Evolutionary conservation across 2,329 filamentous ascomycete species (phyloP), one percentile per base, ranked within the genome.

Genomic region (Apiospora kogelbergensis): DNA sequence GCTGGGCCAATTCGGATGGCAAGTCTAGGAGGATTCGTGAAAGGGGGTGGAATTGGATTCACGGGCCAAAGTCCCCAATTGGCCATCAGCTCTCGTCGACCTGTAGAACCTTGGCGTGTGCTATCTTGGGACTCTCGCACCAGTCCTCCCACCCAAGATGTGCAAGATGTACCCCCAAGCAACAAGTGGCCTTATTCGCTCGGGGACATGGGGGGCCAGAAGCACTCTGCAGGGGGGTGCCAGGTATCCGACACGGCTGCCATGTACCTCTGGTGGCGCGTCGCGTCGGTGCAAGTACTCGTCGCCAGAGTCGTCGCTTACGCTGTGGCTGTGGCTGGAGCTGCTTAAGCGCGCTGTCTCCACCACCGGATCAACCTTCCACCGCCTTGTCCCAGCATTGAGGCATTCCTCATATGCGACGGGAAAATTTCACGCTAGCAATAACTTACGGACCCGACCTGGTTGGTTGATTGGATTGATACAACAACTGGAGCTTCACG

Each of bases 381-480:
- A 60, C 53, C 53, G 53, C 20, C 53, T 37, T 37, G 30, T 6
- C 30, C 30, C 17, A 37, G 53, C 30, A 37, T 60, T 26, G 9
- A 26, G 37, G 30, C 53, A 5, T 60, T 6, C n/a, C 17, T 37
- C 30, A n/a, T 30, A 37, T 60, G 53, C 53, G 26, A 17, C 26
- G 9, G 53, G 7, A 60, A 60, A 60, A 37, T 60, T 60, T 30
- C 63, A 63, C 44, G 48, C 65, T 66, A 22, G 44, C 65, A 66
- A 65, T 42, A 33, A 65, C 63, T 45, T 11, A 44, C 37, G 60
- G 44, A 60, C 37, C 17, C 37, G 37, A 37, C 53, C 53, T 60
- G 30, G 53, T 60, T 33, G 53, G 53, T 30, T 60, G 53, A 60
- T 60, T 60, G 53, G 53, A 11, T 60, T 37, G 26, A n/a, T 60